Conservation (phyloP, 2,329 filamentous ascomycete species). For the Fusarium acutatum region DNA sequence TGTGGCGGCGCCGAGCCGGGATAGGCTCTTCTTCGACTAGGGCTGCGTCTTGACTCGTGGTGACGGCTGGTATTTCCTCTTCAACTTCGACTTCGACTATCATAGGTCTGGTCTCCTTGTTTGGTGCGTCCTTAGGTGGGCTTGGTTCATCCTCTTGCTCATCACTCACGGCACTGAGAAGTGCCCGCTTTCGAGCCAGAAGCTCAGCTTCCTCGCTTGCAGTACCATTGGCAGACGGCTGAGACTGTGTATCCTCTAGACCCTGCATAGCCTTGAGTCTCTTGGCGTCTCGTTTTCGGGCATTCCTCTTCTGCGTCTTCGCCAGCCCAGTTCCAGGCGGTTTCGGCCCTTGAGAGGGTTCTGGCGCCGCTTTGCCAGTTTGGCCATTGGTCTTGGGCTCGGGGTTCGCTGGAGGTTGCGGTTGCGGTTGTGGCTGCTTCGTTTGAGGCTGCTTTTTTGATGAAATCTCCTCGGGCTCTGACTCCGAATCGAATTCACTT, state of each 20-base stretch:
- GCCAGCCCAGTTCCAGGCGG: slow-evolving; percentile 50
- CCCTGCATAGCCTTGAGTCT: slow-evolving; percentile 15
- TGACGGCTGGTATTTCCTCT: neutral
- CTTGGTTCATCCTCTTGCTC: slow-evolving; percentile 5
- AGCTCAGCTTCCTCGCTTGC: slow-evolving; percentile 42
- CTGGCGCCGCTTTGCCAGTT: neutral
- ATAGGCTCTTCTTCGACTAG: slow-evolving; percentile 9
- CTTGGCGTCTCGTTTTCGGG: slow-evolving; percentile 55
- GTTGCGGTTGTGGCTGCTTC: neutral
- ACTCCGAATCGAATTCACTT: slow-evolving; percentile 42
- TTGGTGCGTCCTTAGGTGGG: neutral
- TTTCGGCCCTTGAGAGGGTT: slow-evolving; percentile 26
- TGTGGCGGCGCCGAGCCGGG: slow-evolving; percentile 28
- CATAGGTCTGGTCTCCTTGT: neutral
- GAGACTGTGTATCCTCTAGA: slow-evolving; percentile 25
- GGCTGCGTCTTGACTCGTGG: neutral
- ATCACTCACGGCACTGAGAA: slow-evolving; percentile 46
- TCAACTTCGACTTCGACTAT: slow-evolving; percentile 10
- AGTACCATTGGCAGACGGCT: slow-evolving; percentile 12
- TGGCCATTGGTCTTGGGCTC: neutral
- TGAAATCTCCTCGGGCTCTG: slow-evolving; percentile 49
- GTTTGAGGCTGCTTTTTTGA: slow-evolving; percentile 41
- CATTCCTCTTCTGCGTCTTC: slow-evolving; percentile 61
- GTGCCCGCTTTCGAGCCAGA: slow-evolving; percentile 51
- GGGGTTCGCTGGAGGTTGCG: neutral